Base-by-base conservation (phyloP, 176 grass and related monocot genomes). In the Poa annua region DNA sequence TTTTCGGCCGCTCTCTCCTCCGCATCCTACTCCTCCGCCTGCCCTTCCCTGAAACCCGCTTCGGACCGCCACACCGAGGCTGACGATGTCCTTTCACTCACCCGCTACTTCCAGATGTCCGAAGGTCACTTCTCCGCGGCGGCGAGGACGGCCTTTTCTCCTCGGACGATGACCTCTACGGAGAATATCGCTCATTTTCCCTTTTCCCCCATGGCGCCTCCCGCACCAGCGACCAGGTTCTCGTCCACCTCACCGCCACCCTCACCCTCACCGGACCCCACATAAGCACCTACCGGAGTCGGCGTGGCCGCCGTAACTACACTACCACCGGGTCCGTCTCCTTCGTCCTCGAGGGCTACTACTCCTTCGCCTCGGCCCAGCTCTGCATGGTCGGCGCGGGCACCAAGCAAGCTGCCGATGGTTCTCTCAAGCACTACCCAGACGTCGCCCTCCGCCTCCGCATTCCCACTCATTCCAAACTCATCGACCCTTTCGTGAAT, bases 341-440 rank as follows among this genome's bases (percentile, higher is more conserved):
- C 20, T 87, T 87, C 42, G 0, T 21, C 32, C 73, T 87, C 73
- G 11, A 82, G 1, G 86, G 86, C 5, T 78, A 71, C 80, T 64
- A 87, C 53, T 60, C 50, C 63, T 0, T 16, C 16, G 2, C 29
- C 22, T 35, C 59, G 2, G 8, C 3, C 6, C 15, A 87, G 12
- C 84, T 97, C 6, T 93, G 91, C 80, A 90, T 97, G 87, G 14
- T 22, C 19, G 91, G 89, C 7, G 82, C 17, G 3, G 89, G 85
- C 52, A 47, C 42, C 34, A 45, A 82, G 7, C 1, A 8, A 15
- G 20, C 21, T 0, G 19, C 36, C 7, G 38, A 56, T 68, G 87
- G 89, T 39, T 35, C 77, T 2, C 6, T 33, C 32, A 32, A 74
- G 7, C 49, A 25, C 71, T 76, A 88, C 76, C 38, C 21, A 4